phyloP scores from a whole-genome alignment of 768 basidiomycete genomes.

The Podaxis sp. region DNA sequence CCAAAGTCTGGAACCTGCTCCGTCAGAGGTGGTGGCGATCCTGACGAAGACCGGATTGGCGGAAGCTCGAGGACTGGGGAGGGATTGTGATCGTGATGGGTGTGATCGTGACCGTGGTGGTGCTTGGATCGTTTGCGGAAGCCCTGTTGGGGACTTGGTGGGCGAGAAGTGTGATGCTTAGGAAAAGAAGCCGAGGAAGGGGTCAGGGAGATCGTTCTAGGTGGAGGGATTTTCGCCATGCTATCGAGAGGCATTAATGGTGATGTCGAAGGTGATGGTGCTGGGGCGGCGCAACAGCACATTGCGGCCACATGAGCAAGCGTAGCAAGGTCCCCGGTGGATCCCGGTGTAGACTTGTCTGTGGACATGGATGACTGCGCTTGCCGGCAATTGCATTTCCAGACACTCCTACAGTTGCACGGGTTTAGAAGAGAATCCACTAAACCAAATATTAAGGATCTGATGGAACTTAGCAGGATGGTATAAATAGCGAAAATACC shows the following conservation, averaged over 20 bases:
- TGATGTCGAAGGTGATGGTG: slow-evolving; percentile 19
- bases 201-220: not conserved
- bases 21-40: slow-evolving; percentile 24
- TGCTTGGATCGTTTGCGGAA: slow-evolving; percentile 34
- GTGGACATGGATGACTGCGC: slow-evolving; percentile 14
- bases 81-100: slow-evolving; percentile 16
- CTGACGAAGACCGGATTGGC: slow-evolving; percentile 40
- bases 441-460: slow-evolving; percentile 25
- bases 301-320: slow-evolving; percentile 41
- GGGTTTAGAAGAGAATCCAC: slow-evolving; percentile 66
- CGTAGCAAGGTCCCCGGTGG: slow-evolving; percentile 26
- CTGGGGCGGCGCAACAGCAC: slow-evolving; percentile 24
- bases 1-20: slow-evolving; percentile 46
- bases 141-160: slow-evolving; percentile 28
- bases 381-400: slow-evolving; percentile 52
- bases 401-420: slow-evolving; percentile 56
- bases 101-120: slow-evolving; percentile 16
- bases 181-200: not conserved
- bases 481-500: slow-evolving; percentile 33
- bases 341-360: slow-evolving; percentile 16
- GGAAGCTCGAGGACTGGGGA: slow-evolving; percentile 43
- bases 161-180: slow-evolving; percentile 28
- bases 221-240: slow-evolving; percentile 16
- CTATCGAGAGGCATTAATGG: slow-evolving; percentile 6
- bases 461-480: not conserved